Percentiles rank a stretch among this genome's conserved stretches.
Conservation (phyloP, 148 eudicot genomes). For the Bassia scoparia region DNA sequence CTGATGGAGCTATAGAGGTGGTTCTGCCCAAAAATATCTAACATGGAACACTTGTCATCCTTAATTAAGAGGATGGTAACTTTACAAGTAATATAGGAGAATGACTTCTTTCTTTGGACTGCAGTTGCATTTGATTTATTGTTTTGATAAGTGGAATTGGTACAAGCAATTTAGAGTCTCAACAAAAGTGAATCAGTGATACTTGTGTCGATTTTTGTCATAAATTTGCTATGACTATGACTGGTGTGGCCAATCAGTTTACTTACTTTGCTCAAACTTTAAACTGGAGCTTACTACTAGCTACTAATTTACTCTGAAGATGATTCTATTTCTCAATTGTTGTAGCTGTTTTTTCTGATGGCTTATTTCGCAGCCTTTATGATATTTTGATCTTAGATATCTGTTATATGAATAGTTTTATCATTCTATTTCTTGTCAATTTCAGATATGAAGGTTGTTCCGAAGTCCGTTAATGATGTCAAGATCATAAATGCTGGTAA, state of each 20-base stretch:
- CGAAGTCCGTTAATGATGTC: slow-evolving; percentile 65
- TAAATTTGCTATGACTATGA: neutral
- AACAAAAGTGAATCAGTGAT: neutral
- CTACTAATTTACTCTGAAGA: neutral
- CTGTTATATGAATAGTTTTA: neutral
- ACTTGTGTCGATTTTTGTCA: slow-evolving; percentile 2
- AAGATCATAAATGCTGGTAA: slow-evolving; percentile 78
- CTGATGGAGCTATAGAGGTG: neutral
- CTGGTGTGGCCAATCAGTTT: neutral
- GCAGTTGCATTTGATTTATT: neutral
- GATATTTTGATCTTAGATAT: neutral
- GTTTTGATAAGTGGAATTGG: neutral
- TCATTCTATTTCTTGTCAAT: neutral
- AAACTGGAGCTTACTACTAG: neutral
- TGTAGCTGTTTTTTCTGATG: neutral
- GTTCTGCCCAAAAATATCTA: neutral
- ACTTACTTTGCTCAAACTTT: neutral
- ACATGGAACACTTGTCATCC: neutral
- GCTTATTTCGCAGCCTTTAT: too few relatives aligned
- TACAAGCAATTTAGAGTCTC: too few relatives aligned
- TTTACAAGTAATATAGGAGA: neutral
- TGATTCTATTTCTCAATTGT: neutral
- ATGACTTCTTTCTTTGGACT: neutral
- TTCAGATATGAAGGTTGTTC: slow-evolving; percentile 62
- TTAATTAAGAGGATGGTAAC: neutral